Base-by-base conservation (phyloP, 164 flowering plant genomes). In the Sextonia rubra region DNA sequence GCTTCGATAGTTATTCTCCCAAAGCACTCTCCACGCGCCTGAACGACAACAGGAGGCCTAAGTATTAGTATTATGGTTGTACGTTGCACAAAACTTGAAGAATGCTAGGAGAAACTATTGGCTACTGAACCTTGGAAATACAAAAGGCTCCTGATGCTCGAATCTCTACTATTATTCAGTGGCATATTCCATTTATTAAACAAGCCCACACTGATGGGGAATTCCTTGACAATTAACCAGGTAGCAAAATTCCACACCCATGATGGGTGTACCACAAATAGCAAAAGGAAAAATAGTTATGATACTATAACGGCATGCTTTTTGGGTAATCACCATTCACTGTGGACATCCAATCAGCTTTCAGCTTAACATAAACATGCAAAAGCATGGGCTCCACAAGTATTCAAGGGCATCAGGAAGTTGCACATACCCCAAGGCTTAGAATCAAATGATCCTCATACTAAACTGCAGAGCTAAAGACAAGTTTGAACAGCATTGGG, bases 1-100 rank as follows among this genome's bases (percentile, higher is more conserved):
- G 99, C 99, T 83, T 95, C 99, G 73, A 95, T 93, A 27, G 99
- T 93, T 82, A 95, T 95, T 84, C 99, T 89, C 64, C 99, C 99
- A 89, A 95, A 95, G 85, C 99, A 95, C 76, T 95, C 99, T 61
- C 99, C 99, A 17, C 98, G 88, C 2, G 84, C 97, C 99, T 94
- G 68, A 71, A 77, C 27, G 72, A 55, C 5, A 72, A 72, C 1
- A 58, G 14, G 62, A 64, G 3, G 67, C 20, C 12, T 15, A 52
- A 52, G 58, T 52, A 14, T 52, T 14, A 52, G 58, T 15, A 52
- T 52, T 20, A 52, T 20, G 58, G n/a, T 52, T 52, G 14, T 1
- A 52, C n/a, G 2, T 52, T 20, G 3, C 14, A 18, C n/a, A 52
- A 17, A 52, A 17, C 58, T 15, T 20, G 17, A 15, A 14, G 17